Evolutionary conservation across 2,329 filamentous ascomycete genomes (phyloP), one percentile per base, ranked within the genome.

Genomic region (Penicillium sp.): DNA sequence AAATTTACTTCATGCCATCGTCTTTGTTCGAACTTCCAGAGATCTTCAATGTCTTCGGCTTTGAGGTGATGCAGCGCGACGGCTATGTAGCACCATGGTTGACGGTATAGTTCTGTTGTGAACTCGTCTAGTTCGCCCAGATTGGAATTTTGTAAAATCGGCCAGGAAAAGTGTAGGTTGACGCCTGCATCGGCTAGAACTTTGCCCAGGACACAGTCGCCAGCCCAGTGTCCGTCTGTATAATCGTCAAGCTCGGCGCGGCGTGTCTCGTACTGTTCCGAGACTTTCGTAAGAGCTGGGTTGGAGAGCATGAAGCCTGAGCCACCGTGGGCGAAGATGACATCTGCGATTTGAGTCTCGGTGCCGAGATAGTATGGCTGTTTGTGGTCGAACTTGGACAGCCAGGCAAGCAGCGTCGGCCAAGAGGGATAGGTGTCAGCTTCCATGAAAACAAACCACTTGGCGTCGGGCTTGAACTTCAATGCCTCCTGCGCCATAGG

Each of bases 1-100:
- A 45, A 70, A 26, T 79, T 67, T 78, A 87, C 85, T 67, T 85
- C 83, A 69, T 81, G 80, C 72, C 85, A 86, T 63, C 84, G 74
- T 45, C 66, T 67, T 45, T 72, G 71, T 58, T 81, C 77, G 29
- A 80, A 78, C 7, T 70, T 69, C 65, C 72, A 76, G 36, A 81
- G 68, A 3, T 68, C 64, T 42, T 72, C 65, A 13, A 76, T 73
- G 7, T 80, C 74, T 1, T 63, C 57, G 0, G 75, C 63, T 0
- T 70, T 66, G 5, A 82, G 67, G 57, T 80, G 78, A 51, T 82
- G 79, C 59, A 79, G 80, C 2, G 76, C 71, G 3, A 76, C 72
- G 5, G 75, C 75, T 28, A 77, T 74, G 58, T 74, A 81, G 59
- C 79, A 81, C 78, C 79, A 81, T 1, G 76, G 75, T 16, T 67